A percentile compares a stretch with the other conserved stretches of the same genome.
Evolutionary conservation across 257 asterid species (phyloP).

Genomic region (Asclepias syriaca): DNA sequence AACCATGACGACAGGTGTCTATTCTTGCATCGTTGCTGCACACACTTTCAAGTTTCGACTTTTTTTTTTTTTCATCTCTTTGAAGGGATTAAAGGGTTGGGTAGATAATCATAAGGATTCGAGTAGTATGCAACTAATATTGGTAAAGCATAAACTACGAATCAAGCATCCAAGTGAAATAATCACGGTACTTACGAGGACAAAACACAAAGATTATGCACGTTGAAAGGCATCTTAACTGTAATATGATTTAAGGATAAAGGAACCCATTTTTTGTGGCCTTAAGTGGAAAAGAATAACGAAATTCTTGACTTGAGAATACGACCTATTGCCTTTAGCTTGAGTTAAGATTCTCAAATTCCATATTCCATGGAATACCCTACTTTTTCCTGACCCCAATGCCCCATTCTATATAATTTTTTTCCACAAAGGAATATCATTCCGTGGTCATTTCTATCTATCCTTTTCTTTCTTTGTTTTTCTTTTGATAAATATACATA

Average conservation of each 20-base stretch:
- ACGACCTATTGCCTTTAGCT: constrained; percentile 42
- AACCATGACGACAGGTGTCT: not conserved
- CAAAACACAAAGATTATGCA: constrained; percentile 21
- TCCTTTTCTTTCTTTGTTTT: not conserved
- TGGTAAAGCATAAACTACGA: constrained; percentile 20
- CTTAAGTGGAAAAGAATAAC: constrained; percentile 43
- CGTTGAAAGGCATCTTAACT: constrained; percentile 44
- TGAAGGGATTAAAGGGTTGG: not conserved
- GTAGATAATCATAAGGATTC: constrained; percentile 14
- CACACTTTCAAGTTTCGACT: not conserved
- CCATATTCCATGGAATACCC: constrained; percentile 48
- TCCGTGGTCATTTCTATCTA: constrained; percentile 51
- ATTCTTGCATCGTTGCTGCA: constrained; percentile 1
- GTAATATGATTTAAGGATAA: constrained; percentile 34
- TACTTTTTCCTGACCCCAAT: constrained; percentile 18
- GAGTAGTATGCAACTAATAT: constrained; percentile 13
- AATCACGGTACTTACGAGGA: constrained; percentile 18
- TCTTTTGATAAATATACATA: too few species aligned
- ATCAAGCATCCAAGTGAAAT: constrained; percentile 6
- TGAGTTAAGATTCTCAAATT: constrained; percentile 62
- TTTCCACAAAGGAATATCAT: constrained; percentile 44
- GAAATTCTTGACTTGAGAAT: constrained; percentile 73
- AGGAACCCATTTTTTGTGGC: constrained; percentile 72
- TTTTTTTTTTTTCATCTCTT: not conserved
- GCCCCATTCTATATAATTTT: constrained; percentile 9